Evolutionary conservation across 2,329 filamentous ascomycete species (phyloP).

Genomic region (Leptoxyphium fumago): DNA sequence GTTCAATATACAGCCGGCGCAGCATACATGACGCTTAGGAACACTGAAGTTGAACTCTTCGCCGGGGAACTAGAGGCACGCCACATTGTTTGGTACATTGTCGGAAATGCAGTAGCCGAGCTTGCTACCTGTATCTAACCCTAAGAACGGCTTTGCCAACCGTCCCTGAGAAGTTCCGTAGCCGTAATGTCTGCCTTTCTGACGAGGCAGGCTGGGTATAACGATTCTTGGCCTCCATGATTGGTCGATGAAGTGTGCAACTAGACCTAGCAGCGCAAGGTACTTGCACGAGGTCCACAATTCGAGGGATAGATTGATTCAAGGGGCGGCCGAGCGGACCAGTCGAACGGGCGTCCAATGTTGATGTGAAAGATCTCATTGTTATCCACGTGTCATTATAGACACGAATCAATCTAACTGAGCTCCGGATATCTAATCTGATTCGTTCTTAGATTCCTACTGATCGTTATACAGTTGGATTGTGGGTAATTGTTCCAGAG

Average conservation of each 20-base stretch:
- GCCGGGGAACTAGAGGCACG: constrained; percentile 1
- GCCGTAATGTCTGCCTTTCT: constrained; percentile 5
- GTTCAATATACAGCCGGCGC: constrained; percentile 6
- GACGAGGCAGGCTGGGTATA: constrained; percentile 4
- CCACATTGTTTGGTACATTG: constrained; percentile 9
- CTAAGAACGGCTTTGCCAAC: too few species aligned
- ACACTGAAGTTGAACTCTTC: constrained; percentile 3
- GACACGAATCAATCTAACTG: too few species aligned
- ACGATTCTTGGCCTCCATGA: constrained; percentile 2
- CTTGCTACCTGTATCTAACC: too few species aligned
- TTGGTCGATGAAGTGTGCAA: constrained; percentile 6
- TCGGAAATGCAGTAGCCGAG: constrained; percentile 8
- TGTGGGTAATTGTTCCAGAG: too few species aligned
- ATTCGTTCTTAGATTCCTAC: too few species aligned
- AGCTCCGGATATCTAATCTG: too few species aligned
- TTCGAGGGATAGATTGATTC: constrained; percentile 8
- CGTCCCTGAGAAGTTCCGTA: constrained; percentile 1
- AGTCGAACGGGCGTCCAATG: too few species aligned
- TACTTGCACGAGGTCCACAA: constrained; percentile 8
- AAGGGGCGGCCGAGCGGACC: too few species aligned
- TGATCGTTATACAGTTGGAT: too few species aligned
- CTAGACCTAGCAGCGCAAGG: constrained; percentile 5
- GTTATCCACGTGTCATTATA: too few species aligned
- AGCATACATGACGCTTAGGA: constrained; percentile 3
- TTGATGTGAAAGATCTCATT: too few species aligned